Conservation (phyloP, 2,329 filamentous ascomycete species). For the Aspergillus transmontanensis region DNA sequence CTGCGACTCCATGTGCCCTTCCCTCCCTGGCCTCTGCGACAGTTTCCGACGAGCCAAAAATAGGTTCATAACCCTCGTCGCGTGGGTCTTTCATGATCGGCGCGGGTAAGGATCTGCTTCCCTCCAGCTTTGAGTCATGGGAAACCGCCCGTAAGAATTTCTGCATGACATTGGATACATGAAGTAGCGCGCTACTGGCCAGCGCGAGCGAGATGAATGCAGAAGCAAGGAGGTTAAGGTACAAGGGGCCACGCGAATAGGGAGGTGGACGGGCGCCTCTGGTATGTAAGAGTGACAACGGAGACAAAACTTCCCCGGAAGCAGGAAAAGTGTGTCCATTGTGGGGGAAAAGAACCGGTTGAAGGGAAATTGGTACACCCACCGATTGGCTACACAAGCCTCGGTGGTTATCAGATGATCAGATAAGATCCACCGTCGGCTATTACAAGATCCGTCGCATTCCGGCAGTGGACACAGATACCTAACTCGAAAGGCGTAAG, state of each 20-base stretch:
- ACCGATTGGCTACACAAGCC: background rate
- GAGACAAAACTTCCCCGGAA: background rate
- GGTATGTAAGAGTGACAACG: background rate
- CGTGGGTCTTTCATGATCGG: background rate
- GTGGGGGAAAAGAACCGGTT: background rate
- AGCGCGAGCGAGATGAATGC: background rate
- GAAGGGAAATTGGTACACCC: background rate
- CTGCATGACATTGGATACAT: constrained; percentile 5
- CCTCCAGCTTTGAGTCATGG: background rate
- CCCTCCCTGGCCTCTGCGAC: background rate
- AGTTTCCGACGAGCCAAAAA: background rate
- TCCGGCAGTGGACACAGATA: background rate
- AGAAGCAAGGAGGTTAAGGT: background rate
- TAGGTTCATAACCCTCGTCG: constrained; percentile 8
- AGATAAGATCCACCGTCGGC: constrained; percentile 6
- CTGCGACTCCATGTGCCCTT: constrained; percentile 7
- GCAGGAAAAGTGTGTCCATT: background rate
- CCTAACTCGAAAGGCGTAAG: background rate
- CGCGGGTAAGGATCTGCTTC: background rate
- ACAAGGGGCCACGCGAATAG: background rate
- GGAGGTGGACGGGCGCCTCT: background rate
- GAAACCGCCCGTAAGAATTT: constrained; percentile 4
- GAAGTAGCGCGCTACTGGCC: background rate
- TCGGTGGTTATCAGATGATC: constrained; percentile 4
- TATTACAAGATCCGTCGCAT: background rate